phyloP scores from a whole-genome alignment of 2,329 filamentous ascomycete genomes.

The Calonectria pseudoturangicola region DNA sequence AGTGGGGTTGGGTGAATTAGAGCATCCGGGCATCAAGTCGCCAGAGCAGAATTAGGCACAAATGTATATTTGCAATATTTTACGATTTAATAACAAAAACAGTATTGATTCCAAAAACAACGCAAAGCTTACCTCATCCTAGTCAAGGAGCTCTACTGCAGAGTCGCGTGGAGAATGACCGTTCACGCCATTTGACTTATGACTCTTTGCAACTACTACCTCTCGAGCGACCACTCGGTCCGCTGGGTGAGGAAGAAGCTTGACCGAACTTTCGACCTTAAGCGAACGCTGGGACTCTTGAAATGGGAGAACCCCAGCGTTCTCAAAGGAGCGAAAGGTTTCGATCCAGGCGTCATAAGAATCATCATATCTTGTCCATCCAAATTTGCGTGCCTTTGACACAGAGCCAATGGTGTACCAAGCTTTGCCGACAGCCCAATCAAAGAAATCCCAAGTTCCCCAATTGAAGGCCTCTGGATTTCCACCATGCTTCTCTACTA shows the following conservation, averaged over 20 bases:
- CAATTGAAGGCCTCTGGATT: constrained; percentile 42
- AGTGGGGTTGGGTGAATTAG: too few relatives aligned
- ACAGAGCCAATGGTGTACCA: constrained; percentile 43
- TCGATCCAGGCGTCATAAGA: constrained; percentile 45
- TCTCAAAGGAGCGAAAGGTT: constrained; percentile 46
- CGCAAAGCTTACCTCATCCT: not conserved
- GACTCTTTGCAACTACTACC: constrained; percentile 12
- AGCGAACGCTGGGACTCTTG: not conserved
- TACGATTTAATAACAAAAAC: not conserved
- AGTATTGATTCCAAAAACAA: not conserved
- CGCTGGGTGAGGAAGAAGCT: constrained; percentile 32
- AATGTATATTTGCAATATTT: not conserved
- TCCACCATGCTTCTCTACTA: constrained; percentile 44
- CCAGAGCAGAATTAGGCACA: too few relatives aligned
- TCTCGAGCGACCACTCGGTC: constrained; percentile 31
- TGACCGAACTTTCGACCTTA: not conserved
- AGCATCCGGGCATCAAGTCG: too few relatives aligned
- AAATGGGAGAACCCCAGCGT: constrained; percentile 42
- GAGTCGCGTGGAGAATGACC: not conserved
- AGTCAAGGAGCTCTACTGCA: not conserved
- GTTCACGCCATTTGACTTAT: constrained; percentile 12
- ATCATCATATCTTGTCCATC: constrained; percentile 46
- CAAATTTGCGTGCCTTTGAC: constrained; percentile 46
- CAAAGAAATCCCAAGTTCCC: constrained; percentile 49
- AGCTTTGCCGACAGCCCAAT: constrained; percentile 47